These are phyloP conservation scores for Trichoderma atrobrunneum DNA, from an alignment of 2,329 filamentous ascomycete genomes.

Conservation along the genomic window DNA sequence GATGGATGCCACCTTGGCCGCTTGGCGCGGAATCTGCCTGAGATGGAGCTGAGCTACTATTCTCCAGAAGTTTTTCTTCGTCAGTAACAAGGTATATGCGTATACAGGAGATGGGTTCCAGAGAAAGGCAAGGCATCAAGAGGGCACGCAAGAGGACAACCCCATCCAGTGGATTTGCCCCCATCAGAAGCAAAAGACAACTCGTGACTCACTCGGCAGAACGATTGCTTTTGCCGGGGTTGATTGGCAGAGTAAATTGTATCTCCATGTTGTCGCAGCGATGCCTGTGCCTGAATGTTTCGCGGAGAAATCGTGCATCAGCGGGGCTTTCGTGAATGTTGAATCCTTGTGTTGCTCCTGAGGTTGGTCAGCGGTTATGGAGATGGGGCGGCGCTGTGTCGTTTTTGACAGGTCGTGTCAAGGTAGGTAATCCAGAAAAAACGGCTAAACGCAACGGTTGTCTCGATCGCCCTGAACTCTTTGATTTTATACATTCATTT, in stretches of 20 bases:
- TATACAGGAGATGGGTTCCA: neutral
- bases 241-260: constrained; percentile 37
- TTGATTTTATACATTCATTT: neutral
- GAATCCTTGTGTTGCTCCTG: neutral
- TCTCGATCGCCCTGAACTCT: neutral
- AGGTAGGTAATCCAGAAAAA: neutral
- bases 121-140: neutral
- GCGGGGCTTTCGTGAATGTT: neutral
- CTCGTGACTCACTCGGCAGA: constrained; percentile 27
- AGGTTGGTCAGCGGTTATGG: neutral
- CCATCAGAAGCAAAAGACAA: neutral
- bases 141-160: neutral
- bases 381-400: neutral
- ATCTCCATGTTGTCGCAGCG: constrained; percentile 34
- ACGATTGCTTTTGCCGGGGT: constrained; percentile 23
- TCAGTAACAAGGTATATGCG: neutral
- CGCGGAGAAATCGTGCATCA: neutral
- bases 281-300: neutral
- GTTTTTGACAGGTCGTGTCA: neutral
- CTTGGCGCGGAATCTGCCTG: constrained; percentile 10
- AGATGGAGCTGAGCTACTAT: constrained; percentile 1
- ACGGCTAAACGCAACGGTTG: neutral
- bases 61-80: neutral
- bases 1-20: constrained; percentile 33
- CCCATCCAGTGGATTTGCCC: neutral